These are phyloP conservation scores for Sporothrix pallida DNA, from an alignment of 2,329 filamentous ascomycete genomes.

Conservation along the genomic window DNA sequence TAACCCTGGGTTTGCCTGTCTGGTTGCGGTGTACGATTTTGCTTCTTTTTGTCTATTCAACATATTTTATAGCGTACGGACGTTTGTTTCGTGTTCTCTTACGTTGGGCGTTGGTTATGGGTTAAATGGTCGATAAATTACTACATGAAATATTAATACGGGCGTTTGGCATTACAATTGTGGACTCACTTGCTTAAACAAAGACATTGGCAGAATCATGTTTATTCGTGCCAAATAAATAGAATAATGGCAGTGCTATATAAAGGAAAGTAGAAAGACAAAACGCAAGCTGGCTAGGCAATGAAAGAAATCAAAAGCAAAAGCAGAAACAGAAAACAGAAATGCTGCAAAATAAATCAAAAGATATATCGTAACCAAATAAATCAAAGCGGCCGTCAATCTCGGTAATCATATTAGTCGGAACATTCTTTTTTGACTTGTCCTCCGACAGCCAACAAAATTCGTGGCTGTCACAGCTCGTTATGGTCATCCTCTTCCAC, in stretches of 20 bases:
- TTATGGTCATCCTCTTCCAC: background rate
- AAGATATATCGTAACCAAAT: constrained; percentile 13
- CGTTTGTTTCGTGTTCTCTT: no score
- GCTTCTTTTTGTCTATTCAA: no score
- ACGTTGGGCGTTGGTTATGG: background rate
- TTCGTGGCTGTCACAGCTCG: constrained; percentile 12
- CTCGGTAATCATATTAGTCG: constrained; percentile 2
- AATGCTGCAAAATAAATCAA: background rate
- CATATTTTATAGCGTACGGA: no score
- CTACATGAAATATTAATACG: no score
- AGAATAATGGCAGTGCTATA: background rate
- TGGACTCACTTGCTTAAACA: background rate
- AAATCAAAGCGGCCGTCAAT: background rate
- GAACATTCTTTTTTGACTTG: background rate
- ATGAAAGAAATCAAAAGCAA: constrained; percentile 8
- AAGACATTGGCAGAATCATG: background rate
- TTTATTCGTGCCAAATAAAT: background rate
- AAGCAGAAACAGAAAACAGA: background rate
- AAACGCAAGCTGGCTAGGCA: constrained; percentile 26
- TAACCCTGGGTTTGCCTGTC: background rate
- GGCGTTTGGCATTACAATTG: background rate
- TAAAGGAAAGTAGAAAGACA: background rate
- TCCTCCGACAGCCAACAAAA: background rate
- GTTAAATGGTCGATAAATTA: background rate
- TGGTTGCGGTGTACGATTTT: no score